Evolutionary conservation across 1,139 yeast species (phyloP).

Genomic region (Lodderomyces beijingensis): DNA sequence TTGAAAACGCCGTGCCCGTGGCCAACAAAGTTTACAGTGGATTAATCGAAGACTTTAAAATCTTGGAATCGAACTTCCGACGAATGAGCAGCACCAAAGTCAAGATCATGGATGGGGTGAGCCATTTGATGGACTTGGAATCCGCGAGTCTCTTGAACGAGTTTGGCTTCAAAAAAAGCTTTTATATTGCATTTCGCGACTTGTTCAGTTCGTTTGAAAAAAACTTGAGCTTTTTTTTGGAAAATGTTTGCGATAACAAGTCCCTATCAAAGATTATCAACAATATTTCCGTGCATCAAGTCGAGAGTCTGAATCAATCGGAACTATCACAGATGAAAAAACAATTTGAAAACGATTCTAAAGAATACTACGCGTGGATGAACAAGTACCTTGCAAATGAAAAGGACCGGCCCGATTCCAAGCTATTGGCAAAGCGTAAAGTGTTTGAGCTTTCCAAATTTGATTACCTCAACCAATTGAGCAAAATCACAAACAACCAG

Average conservation of each 20-base stretch:
- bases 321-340: conserved; percentile 32
- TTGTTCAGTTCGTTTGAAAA: conserved; percentile 33
- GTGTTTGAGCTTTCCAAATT: conserved; percentile 65
- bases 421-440: conserved; percentile 55
- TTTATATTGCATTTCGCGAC: conserved; percentile 16
- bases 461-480: conserved; percentile 65
- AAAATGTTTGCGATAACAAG: conserved; percentile 29
- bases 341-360: conserved; percentile 67
- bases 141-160: conserved; percentile 20
- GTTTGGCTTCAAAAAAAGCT: conserved; percentile 21
- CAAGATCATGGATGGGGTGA: conserved; percentile 23
- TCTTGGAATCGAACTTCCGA: conserved; percentile 22
- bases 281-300: conserved; percentile 7
- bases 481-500: conserved; percentile 53
- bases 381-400: conserved; percentile 65
- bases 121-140: conserved; percentile 19
- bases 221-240: conserved; percentile 27
- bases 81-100: conserved; percentile 18
- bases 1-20: conserved; percentile 51
- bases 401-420: conserved; percentile 57
- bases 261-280: conserved; percentile 12
- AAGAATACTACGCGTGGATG: conserved; percentile 73
- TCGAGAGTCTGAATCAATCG: conserved; percentile 11
- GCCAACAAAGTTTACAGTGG: conserved; percentile 39
- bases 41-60: conserved; percentile 32